These are phyloP conservation scores for Parachaetomium inaequale DNA, from an alignment of 495 filamentous ascomycete genomes.

Conservation along the genomic window DNA sequence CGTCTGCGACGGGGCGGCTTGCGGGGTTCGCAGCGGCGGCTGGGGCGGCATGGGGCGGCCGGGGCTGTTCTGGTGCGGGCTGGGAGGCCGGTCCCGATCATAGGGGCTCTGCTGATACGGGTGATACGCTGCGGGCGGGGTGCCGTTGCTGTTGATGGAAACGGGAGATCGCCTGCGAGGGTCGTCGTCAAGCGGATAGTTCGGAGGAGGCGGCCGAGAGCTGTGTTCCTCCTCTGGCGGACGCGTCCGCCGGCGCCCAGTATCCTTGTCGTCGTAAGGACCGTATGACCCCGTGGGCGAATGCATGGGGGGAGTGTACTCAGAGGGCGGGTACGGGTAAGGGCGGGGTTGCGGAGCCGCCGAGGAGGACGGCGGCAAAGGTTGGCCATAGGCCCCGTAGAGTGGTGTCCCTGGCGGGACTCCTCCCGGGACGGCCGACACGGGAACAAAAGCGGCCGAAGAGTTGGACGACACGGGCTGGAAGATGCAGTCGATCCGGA, in stretches of 20 bases:
- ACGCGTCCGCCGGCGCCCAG: conserved; percentile 36
- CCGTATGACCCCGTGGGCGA: conserved; percentile 39
- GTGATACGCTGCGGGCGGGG: conserved; percentile 34
- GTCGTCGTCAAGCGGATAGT: conserved; percentile 42
- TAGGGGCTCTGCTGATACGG: conserved; percentile 28
- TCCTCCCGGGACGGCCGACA: conserved; percentile 45
- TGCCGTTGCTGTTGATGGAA: conserved; percentile 41
- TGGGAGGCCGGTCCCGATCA: conserved; percentile 24
- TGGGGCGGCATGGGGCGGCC: conserved; percentile 16
- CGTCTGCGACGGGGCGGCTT: background rate
- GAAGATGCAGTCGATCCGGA: conserved; percentile 51
- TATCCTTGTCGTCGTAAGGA: conserved; percentile 36
- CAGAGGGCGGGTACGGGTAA: conserved; percentile 21
- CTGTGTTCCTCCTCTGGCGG: conserved; percentile 40
- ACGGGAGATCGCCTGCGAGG: conserved; percentile 46
- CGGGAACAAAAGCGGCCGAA: conserved; percentile 47
- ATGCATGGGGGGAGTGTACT: conserved; percentile 27
- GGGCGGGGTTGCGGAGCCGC: conserved; percentile 12
- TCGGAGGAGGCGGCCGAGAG: conserved; percentile 45
- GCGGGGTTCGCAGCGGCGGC: background rate
- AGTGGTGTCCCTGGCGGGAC: conserved; percentile 48
- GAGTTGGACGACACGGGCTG: conserved; percentile 49
- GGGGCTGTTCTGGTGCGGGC: conserved; percentile 31
- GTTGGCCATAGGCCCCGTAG: conserved; percentile 51
- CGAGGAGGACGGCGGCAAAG: conserved; percentile 31